Evolutionary conservation across 129 eudicot genomes (phyloP).

Genomic region (Heracleum sosnowskyi): DNA sequence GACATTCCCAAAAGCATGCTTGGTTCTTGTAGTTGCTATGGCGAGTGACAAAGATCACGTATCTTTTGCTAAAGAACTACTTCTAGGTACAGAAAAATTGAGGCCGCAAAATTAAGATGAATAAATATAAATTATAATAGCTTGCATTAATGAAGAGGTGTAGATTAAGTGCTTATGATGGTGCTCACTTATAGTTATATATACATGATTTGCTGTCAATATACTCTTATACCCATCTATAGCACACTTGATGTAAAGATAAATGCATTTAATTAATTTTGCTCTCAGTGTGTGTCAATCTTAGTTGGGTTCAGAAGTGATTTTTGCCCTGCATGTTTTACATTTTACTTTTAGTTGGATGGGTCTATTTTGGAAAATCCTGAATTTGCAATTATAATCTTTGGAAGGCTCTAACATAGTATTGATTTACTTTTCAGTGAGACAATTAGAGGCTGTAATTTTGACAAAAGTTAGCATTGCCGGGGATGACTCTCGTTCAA

Average conservation of each 20-base stretch:
- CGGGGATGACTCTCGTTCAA: constrained; percentile 53
- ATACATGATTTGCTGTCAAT: not conserved
- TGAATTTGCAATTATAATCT: not conserved
- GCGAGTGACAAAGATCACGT: constrained; percentile 92
- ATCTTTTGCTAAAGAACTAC: constrained; percentile 67
- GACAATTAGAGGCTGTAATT: constrained; percentile 50
- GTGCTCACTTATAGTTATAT: not conserved
- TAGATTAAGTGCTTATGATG: not conserved
- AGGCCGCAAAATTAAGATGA: not conserved
- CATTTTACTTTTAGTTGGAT: not conserved
- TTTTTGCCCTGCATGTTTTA: not conserved
- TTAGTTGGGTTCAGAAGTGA: not conserved
- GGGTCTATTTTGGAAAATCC: not conserved
- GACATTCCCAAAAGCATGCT: constrained; percentile 36
- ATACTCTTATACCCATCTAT: not conserved
- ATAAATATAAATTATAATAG: not conserved
- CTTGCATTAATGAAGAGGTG: not conserved
- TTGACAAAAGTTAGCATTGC: constrained; percentile 78
- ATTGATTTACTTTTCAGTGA: constrained; percentile 30
- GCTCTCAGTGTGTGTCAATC: not conserved
- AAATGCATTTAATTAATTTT: not conserved
- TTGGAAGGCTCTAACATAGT: not conserved
- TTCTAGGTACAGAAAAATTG: constrained; percentile 40
- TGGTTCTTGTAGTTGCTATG: constrained; percentile 91
- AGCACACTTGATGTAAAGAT: not conserved